phyloP scores from a whole-genome alignment of 768 basidiomycete genomes.

The Strobilomyces echinocephalus region DNA sequence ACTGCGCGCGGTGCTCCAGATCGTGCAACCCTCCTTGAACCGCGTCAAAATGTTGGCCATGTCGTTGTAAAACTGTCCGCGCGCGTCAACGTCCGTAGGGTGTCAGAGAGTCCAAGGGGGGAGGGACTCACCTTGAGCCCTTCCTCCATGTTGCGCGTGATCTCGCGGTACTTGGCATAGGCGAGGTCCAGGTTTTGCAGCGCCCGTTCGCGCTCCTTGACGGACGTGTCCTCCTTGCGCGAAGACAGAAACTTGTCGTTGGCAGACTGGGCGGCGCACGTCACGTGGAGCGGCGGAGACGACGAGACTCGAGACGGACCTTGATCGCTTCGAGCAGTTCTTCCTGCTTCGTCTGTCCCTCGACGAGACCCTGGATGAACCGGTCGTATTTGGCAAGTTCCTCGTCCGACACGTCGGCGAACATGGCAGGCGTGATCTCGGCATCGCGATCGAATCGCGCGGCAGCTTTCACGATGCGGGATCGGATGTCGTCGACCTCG shows the following conservation, averaged over 20 bases:
- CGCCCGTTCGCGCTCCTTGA: conserved; percentile 77
- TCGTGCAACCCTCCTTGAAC: conserved; percentile 71
- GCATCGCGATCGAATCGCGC: conserved; percentile 59
- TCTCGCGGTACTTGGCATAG: conserved; percentile 84
- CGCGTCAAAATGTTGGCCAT: conserved; percentile 65
- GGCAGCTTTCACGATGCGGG: conserved; percentile 62
- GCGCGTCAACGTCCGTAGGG: background rate
- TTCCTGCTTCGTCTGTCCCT: conserved; percentile 56
- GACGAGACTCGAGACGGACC: conserved; percentile 39
- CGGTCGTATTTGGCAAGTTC: conserved; percentile 80
- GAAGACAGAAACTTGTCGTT: conserved; percentile 74
- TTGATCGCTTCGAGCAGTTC: conserved; percentile 62
- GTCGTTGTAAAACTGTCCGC: conserved; percentile 83
- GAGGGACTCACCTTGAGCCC: conserved; percentile 68
- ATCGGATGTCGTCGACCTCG: conserved; percentile 67
- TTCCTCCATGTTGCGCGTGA: conserved; percentile 79
- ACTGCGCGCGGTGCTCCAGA: conserved; percentile 68
- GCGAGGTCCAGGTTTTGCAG: conserved; percentile 81
- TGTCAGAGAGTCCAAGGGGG: background rate
- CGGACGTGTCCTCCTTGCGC: conserved; percentile 67
- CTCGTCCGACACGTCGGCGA: conserved; percentile 76
- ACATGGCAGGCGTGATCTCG: conserved; percentile 80
- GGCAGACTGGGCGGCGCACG: conserved; percentile 38
- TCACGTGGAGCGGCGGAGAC: background rate
- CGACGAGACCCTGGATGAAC: conserved; percentile 56